These are phyloP conservation scores for Pyrenophora tritici-repentis DNA, from an alignment of 2,329 filamentous ascomycete species.

Conservation along the genomic window DNA sequence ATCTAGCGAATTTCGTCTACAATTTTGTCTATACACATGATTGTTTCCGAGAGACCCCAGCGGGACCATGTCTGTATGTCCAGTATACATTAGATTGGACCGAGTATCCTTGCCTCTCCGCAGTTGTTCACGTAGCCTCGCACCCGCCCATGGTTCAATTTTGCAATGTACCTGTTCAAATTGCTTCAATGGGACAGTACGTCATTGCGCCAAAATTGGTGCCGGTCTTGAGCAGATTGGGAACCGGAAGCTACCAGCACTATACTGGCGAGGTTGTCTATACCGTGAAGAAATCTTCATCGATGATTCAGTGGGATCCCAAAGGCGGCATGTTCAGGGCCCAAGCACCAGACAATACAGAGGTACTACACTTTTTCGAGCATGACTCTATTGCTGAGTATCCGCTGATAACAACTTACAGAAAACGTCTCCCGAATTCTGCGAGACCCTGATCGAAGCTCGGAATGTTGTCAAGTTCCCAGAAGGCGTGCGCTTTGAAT, in stretches of 20 bases:
- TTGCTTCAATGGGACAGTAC: constrained; percentile 24
- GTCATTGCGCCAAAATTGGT: constrained; percentile 23
- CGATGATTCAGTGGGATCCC: constrained; percentile 27
- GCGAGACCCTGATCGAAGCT: constrained; percentile 22
- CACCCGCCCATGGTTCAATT: constrained; percentile 28
- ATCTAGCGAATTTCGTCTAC: constrained; percentile 34
- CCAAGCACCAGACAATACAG: constrained; percentile 11
- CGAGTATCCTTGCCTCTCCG: constrained; percentile 7
- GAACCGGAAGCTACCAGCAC: background rate
- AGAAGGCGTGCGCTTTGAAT: constrained; percentile 35
- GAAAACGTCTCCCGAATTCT: background rate
- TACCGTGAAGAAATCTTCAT: constrained; percentile 10
- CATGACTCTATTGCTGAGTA: background rate
- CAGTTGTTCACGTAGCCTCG: constrained; percentile 30
- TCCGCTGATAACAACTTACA: background rate
- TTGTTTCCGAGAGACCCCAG: constrained; percentile 32
- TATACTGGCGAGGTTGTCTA: constrained; percentile 16
- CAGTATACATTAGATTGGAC: constrained; percentile 13
- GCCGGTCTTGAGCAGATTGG: background rate
- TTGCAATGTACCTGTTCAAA: constrained; percentile 12
- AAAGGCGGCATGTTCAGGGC: constrained; percentile 25
- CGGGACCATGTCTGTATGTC: constrained; percentile 22
- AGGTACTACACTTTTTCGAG: background rate
- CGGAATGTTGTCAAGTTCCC: constrained; percentile 31
- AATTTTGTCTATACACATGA: constrained; percentile 43